phyloP scores from a whole-genome alignment of 345 rosid species.

The Xanthoceras sorbifolium region DNA sequence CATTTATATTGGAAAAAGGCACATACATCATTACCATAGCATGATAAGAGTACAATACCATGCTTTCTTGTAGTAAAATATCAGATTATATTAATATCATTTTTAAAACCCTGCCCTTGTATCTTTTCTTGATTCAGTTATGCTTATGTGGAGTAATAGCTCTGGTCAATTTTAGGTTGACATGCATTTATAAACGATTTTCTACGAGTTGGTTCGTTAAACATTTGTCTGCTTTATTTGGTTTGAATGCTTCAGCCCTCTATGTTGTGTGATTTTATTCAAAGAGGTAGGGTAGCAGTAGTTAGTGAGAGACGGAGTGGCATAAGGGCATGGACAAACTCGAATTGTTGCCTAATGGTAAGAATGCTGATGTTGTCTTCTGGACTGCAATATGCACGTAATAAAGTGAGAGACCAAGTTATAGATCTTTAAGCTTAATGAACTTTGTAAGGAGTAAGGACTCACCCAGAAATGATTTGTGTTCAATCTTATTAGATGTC shows the following conservation, averaged over 20 bases:
- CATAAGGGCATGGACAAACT: not conserved
- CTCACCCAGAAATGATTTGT: not conserved
- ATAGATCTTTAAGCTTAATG: not conserved
- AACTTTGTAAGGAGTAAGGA: not conserved
- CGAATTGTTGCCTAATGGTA: not conserved
- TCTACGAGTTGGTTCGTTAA: not conserved
- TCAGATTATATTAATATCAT: not conserved
- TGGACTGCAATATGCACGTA: not conserved
- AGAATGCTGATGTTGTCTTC: not conserved
- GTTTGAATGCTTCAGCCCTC: not conserved
- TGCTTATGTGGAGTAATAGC: not conserved
- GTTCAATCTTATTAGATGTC: not conserved
- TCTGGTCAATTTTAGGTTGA: not conserved
- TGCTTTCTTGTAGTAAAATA: not conserved
- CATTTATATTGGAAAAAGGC: conserved; percentile 14
- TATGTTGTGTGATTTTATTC: not conserved
- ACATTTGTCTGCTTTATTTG: not conserved
- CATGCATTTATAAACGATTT: not conserved
- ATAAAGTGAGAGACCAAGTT: no score
- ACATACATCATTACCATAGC: conserved; percentile 13
- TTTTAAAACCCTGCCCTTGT: not conserved
- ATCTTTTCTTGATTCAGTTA: not conserved
- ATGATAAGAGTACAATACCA: not conserved
- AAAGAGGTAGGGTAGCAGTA: not conserved
- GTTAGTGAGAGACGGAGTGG: not conserved